phyloP scores from a whole-genome alignment of 805 yeast genomes.

The Lipomyces spencermartinsiae region DNA sequence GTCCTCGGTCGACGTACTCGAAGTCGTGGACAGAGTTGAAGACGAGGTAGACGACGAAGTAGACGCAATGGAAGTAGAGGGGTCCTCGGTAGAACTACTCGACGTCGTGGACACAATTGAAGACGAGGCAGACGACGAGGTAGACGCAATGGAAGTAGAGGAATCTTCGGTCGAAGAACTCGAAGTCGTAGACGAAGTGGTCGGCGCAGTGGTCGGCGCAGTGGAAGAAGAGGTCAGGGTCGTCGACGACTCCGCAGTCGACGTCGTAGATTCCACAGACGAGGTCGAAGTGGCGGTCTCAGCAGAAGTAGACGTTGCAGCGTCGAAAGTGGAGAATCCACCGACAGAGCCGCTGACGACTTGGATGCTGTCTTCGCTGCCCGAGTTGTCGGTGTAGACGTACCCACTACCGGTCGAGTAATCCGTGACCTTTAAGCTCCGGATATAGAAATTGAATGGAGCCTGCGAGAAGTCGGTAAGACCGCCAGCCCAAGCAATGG shows the following conservation, averaged over 20 bases:
- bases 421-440: conserved; percentile 63
- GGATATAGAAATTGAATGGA: conserved; percentile 66
- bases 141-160: conserved; percentile 26
- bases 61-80: conserved; percentile 27
- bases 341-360: conserved; percentile 58
- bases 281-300: conserved; percentile 28
- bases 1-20: conserved; percentile 2
- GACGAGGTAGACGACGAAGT: conserved; percentile 12
- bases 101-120: conserved; percentile 10
- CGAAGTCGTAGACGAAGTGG: conserved; percentile 13
- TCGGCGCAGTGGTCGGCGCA: not conserved
- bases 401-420: conserved; percentile 57
- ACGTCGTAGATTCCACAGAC: conserved; percentile 33
- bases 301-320: conserved; percentile 28
- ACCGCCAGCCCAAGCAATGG: conserved; percentile 82
- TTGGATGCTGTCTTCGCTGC: conserved; percentile 50
- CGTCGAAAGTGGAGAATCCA: conserved; percentile 48
- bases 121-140: conserved; percentile 28
- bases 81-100: conserved; percentile 5
- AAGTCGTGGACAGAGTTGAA: conserved; percentile 11
- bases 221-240: conserved; percentile 7
- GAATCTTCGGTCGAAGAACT: conserved; percentile 8
- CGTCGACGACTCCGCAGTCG: conserved; percentile 19
- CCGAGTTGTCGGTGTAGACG: conserved; percentile 51
- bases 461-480: conserved; percentile 65